Base-by-base conservation (phyloP, 495 filamentous ascomycete genomes). In the Lentithecium fluviatile region DNA sequence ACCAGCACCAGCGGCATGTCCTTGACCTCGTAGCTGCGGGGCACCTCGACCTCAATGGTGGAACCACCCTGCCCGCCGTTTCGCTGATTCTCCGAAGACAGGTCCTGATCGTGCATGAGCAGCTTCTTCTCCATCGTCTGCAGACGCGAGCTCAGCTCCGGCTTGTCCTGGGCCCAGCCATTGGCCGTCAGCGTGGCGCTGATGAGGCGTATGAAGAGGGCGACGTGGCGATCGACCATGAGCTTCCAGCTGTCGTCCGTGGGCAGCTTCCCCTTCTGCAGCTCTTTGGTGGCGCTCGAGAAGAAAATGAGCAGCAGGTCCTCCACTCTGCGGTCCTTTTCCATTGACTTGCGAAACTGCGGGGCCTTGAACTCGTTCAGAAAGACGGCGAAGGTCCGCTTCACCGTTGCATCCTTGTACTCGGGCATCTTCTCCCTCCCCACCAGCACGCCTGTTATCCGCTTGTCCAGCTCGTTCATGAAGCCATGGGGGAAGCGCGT, bases 1-100 rank as follows among this genome's bases (percentile, higher is more conserved):
- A 85, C 80, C 70, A 91, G 87, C 25, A 96, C 95, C 73, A 97
- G 81, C 20, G 85, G 85, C 95, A 99, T 99, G 69, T 99, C 95
- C 76, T 91, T 95, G 50, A 97, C 86, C 72, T 95, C 87, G 69
- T 96, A 91, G 71, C 85, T 94, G 46, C 94, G 71, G 1, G 92
- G 89, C 10, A 89, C 83, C 26, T 87, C 79, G 7, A 90, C 88
- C 70, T 96, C 91, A 26, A 90, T 82, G 15, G 82, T 82, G 29
- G 82, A 80, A 37, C 84, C 81, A 17, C 79, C 82, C 15, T 75
- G 66, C 49, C 81, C 77, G 47, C 82, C 77, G 66, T 78, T 88
- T 58, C 72, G 75, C 67, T 65, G 77, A 69, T 79, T 71, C 52
- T 79, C 76, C 17, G 84, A 78, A 20, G 79, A 82, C 24, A 98